These are phyloP conservation scores for Geotrichum reessii DNA, from an alignment of 1,139 yeast species.

Conservation along the genomic window DNA sequence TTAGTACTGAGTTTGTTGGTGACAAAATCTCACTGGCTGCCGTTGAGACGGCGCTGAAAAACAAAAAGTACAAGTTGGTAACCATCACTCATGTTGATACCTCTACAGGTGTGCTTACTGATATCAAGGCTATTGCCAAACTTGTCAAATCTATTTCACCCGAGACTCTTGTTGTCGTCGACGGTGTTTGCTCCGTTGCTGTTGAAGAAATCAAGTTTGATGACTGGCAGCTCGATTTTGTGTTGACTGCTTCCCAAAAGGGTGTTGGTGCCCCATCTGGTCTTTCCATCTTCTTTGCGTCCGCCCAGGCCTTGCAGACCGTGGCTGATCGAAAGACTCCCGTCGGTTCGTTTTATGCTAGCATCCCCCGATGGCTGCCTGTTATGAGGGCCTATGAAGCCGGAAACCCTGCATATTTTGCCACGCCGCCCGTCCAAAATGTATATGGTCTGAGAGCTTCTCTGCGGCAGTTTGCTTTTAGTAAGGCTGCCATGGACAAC, in stretches of 20 bases:
- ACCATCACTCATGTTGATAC: slow-evolving; percentile 96
- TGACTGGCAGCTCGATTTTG: slow-evolving; percentile 85
- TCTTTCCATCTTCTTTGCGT: slow-evolving; percentile 67
- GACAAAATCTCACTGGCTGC: slow-evolving; percentile 56
- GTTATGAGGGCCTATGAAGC: slow-evolving; percentile 81
- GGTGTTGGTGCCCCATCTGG: slow-evolving; percentile 96
- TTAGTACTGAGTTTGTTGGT: slow-evolving; percentile 63
- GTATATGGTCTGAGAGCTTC: slow-evolving; percentile 77
- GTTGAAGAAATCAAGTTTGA: slow-evolving; percentile 84
- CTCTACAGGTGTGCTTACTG: slow-evolving; percentile 82
- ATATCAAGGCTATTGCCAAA: slow-evolving; percentile 58
- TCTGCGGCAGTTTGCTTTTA: slow-evolving; percentile 59
- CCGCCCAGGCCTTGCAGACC: slow-evolving; percentile 70
- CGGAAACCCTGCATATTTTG: slow-evolving; percentile 80
- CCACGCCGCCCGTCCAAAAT: slow-evolving; percentile 89
- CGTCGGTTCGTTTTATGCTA: slow-evolving; percentile 63
- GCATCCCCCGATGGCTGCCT: slow-evolving; percentile 82
- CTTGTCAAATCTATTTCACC: slow-evolving; percentile 64
- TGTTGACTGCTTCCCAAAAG: slow-evolving; percentile 88
- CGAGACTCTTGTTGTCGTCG: slow-evolving; percentile 76
- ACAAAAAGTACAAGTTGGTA: slow-evolving; percentile 55
- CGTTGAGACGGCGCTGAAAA: slow-evolving; percentile 51
- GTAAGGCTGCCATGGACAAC: slow-evolving; percentile 48
- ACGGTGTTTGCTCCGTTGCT: slow-evolving; percentile 91
- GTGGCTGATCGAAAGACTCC: slow-evolving; percentile 45